Conservation (phyloP, 1,284 basidiomycete species). For the Phylloporus sp. region DNA sequence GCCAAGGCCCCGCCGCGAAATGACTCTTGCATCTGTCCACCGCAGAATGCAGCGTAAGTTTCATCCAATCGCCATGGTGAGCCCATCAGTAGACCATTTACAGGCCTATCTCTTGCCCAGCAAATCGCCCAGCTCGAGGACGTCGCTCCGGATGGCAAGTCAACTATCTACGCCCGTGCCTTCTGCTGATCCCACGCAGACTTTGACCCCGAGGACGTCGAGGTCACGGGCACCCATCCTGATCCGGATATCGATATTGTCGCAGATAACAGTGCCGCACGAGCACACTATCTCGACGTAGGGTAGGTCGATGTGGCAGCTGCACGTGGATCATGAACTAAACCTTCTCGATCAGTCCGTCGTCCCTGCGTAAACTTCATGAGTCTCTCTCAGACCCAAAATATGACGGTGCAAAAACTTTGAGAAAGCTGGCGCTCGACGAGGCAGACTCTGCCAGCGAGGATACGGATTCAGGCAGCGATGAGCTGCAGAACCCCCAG, state of each 20-base stretch:
- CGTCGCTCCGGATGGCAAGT: slow-evolving; percentile 70
- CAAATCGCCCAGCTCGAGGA: slow-evolving; percentile 84
- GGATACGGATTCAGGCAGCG: slow-evolving; percentile 18
- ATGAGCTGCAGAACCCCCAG: slow-evolving; percentile 30
- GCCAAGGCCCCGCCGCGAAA: slow-evolving; percentile 8
- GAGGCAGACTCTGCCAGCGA: slow-evolving; percentile 45
- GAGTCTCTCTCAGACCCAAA: slow-evolving; percentile 74
- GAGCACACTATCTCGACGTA: slow-evolving; percentile 85
- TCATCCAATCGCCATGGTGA: slow-evolving; percentile 4
- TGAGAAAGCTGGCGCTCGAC: slow-evolving; percentile 66
- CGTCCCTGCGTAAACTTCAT: slow-evolving; percentile 69
- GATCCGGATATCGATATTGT: slow-evolving; percentile 34
- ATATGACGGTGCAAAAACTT: slow-evolving; percentile 75
- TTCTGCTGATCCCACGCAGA: slow-evolving; percentile 52
- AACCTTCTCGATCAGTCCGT: slow-evolving; percentile 58
- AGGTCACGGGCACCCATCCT: slow-evolving; percentile 42
- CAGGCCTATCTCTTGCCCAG: slow-evolving; percentile 77
- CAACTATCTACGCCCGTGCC: background rate
- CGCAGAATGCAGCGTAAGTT: slow-evolving; percentile 42
- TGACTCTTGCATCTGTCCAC: background rate
- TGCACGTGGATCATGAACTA: slow-evolving; percentile 14
- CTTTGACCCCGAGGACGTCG: slow-evolving; percentile 79
- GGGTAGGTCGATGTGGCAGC: slow-evolving; percentile 60
- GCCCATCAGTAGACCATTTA: slow-evolving; percentile 8
- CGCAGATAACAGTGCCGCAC: slow-evolving; percentile 48